A percentile compares a stretch with the other conserved stretches of the same genome.
Conservation (phyloP, 2,329 filamentous ascomycete species). For the Coleophoma crateriformis region DNA sequence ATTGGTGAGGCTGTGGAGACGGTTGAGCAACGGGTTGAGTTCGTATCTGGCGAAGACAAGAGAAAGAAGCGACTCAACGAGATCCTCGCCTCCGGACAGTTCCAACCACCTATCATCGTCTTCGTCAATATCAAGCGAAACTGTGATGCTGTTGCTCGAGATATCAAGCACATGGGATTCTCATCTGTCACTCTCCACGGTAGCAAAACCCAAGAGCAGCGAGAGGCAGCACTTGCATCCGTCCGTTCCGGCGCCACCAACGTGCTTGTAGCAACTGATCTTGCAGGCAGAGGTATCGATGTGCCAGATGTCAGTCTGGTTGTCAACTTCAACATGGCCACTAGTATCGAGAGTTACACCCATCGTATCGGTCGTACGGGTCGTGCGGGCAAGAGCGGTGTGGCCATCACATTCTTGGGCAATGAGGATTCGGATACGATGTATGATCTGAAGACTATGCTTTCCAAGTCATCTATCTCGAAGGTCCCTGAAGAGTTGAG, state of each 20-base stretch:
- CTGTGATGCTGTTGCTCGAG: conserved; percentile 88
- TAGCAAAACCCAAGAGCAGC: conserved; percentile 95
- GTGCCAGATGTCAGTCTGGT: conserved; percentile 91
- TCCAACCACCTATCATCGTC: conserved; percentile 87
- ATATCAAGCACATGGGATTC: conserved; percentile 93
- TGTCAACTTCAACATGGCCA: conserved; percentile 98
- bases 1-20: conserved; percentile 94
- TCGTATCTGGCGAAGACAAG: conserved; percentile 85
- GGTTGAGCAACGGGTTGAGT: conserved; percentile 94
- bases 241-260: conserved; percentile 76
- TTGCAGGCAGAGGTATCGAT: conserved; percentile 96
- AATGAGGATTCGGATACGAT: conserved; percentile 84
- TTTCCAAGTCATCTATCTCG: conserved; percentile 82
- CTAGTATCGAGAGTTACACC: conserved; percentile 88
- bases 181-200: conserved; percentile 87
- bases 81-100: conserved; percentile 76
- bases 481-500: conserved; percentile 87
- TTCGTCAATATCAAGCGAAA: conserved; percentile 99
- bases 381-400: conserved; percentile 93
- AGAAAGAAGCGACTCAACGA: conserved; percentile 94
- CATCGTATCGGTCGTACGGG: conserved; percentile 96
- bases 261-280: conserved; percentile 90
- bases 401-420: conserved; percentile 92
- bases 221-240: conserved; percentile 85
- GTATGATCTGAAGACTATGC: conserved; percentile 94